Percentiles rank a stretch among this genome's conserved stretches.
Conservation (phyloP, 2,329 filamentous ascomycete species). For the Sporothrix inflata region DNA sequence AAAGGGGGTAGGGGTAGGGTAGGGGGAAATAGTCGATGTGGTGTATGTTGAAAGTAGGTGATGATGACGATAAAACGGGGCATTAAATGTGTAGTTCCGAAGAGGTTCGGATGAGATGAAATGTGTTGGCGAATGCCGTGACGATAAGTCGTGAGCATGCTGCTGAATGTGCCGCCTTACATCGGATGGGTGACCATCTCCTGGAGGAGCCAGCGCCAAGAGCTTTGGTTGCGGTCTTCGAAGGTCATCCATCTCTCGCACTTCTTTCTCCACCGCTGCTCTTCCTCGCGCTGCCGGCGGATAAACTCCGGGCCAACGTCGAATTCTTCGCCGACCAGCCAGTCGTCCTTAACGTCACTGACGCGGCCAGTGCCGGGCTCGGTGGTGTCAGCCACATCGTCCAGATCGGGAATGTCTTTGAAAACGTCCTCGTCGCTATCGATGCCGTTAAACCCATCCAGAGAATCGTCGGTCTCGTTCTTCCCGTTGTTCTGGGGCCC, state of each 20-base stretch:
- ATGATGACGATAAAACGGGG: background rate
- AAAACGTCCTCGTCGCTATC: conserved; percentile 94
- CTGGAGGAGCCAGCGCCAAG: conserved; percentile 78
- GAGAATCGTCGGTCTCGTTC: conserved; percentile 57
- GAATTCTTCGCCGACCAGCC: conserved; percentile 92
- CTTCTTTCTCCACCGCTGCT: conserved; percentile 86
- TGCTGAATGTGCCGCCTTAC: conserved; percentile 5
- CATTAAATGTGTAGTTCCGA: conserved; percentile 9
- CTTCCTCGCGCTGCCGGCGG: conserved; percentile 84
- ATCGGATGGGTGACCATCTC: conserved; percentile 52
- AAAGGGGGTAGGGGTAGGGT: background rate
- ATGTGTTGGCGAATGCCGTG: background rate
- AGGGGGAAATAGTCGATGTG: background rate
- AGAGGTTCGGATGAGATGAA: background rate
- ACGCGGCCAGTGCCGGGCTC: conserved; percentile 56
- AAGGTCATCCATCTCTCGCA: conserved; percentile 81
- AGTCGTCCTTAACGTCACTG: conserved; percentile 72
- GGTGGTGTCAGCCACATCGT: conserved; percentile 64
- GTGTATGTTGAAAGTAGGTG: background rate
- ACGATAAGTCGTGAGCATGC: background rate
- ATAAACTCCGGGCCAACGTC: conserved; percentile 96
- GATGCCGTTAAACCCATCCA: conserved; percentile 68
- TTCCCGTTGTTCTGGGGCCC: conserved; percentile 49
- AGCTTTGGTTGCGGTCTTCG: conserved; percentile 58
- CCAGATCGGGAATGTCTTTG: conserved; percentile 89